A percentile compares a stretch with the other conserved stretches of the same genome.
These are phyloP conservation scores for Globisporangium megalacanthum DNA, from an alignment of 352 stramenopile species.

Conservation along the genomic window DNA sequence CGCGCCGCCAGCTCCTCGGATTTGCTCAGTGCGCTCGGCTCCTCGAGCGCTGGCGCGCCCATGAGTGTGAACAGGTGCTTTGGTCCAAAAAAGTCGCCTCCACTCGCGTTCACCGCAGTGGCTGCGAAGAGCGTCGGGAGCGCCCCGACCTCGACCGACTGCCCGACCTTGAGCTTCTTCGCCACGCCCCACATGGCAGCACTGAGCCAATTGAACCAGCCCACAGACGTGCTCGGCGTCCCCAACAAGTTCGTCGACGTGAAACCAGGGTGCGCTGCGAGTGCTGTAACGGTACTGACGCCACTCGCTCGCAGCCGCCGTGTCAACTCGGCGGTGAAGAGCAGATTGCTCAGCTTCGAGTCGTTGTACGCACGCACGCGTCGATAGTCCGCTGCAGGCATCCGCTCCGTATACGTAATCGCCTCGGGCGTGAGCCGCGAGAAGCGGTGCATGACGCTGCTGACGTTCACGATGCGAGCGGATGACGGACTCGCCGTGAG, in stretches of 20 bases:
- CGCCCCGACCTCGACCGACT: conserved; percentile 3
- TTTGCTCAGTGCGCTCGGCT: neutral
- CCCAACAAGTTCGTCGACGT: conserved; percentile 1
- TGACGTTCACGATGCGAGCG: conserved; percentile 21
- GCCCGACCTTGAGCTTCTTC: neutral
- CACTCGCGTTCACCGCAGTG: neutral
- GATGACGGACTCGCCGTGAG: conserved; percentile 17
- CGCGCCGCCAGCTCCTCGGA: neutral
- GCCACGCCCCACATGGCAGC: neutral
- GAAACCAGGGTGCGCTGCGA: conserved; percentile 1
- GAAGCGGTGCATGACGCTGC: conserved; percentile 6
- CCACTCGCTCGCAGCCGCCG: neutral
- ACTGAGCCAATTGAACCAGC: neutral
- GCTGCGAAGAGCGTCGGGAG: conserved; percentile 6
- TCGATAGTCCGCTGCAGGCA: conserved; percentile 4
- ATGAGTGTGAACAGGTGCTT: neutral
- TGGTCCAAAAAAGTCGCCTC: conserved; percentile 7
- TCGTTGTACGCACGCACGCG: neutral
- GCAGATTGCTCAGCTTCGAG: conserved; percentile 13
- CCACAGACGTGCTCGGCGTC: neutral
- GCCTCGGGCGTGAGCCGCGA: neutral
- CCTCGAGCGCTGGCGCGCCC: conserved; percentile 4
- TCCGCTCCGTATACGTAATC: neutral
- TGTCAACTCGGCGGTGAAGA: conserved; percentile 9
- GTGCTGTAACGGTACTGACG: neutral